A percentile compares a stretch with the other conserved stretches of the same genome.
Conservation (phyloP, 1,284 basidiomycete genomes). For the Phenoliferia sp. region DNA sequence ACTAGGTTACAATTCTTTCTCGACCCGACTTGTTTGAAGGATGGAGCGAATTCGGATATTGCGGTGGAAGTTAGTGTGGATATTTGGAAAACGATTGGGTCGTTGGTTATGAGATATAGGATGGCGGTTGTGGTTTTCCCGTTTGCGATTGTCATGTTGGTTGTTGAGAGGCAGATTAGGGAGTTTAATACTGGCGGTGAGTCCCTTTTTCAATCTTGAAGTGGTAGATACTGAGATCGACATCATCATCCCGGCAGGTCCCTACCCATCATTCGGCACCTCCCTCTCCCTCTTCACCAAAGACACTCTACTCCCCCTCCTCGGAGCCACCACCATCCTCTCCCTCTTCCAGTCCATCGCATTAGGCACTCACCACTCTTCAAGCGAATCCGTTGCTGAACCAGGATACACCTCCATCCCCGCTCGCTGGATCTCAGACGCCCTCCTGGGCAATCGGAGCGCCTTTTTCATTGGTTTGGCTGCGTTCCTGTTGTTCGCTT, state of each 20-base stretch:
- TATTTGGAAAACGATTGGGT: conserved; percentile 22
- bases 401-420: background rate
- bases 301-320: conserved; percentile 6
- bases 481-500: conserved; percentile 20
- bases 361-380: conserved; percentile 8
- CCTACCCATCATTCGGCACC: conserved; percentile 17
- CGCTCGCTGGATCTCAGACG: conserved; percentile 23
- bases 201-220: background rate
- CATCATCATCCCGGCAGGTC: background rate
- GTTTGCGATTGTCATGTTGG: conserved; percentile 26
- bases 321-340: conserved; percentile 9
- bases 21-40: conserved; percentile 29
- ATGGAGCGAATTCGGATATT: background rate
- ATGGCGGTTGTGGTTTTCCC: conserved; percentile 34
- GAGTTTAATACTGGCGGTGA: conserved; percentile 24
- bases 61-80: conserved; percentile 29
- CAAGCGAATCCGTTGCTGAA: background rate
- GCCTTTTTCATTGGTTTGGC: conserved; percentile 19
- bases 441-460: conserved; percentile 29
- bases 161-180: conserved; percentile 20
- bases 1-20: conserved; percentile 30
- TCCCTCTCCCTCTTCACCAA: conserved; percentile 14
- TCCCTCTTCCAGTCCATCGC: conserved; percentile 17
- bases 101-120: conserved; percentile 30
- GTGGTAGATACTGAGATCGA: background rate